A percentile compares a stretch with the other conserved stretches of the same genome.
phyloP scores from a whole-genome alignment of 2,329 filamentous ascomycete genomes.

The Aspergillus melleus region DNA sequence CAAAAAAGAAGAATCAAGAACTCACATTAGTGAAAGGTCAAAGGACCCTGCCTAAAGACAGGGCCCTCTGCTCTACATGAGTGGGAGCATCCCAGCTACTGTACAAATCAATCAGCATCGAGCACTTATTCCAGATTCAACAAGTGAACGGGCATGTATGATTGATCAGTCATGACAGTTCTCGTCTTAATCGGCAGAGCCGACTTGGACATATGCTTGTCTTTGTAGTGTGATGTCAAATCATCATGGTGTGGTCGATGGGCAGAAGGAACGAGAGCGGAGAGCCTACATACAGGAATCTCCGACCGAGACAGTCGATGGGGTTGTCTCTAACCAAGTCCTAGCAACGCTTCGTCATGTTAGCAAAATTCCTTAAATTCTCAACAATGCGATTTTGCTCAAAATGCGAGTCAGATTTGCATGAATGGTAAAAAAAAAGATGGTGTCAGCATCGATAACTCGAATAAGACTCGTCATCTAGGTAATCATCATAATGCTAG shows the following conservation, averaged over 20 bases:
- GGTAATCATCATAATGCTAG: conserved; percentile 50
- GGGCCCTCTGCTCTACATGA: not conserved
- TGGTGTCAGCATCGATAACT: conserved; percentile 62
- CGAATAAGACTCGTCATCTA: conserved; percentile 68
- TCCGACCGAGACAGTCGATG: not conserved
- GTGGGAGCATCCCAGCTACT: conserved; percentile 13
- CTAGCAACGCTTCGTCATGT: conserved; percentile 11
- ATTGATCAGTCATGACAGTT: conserved; percentile 52
- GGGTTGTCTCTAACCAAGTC: conserved; percentile 1
- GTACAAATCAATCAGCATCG: conserved; percentile 29
- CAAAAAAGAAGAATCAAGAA: conserved; percentile 21
- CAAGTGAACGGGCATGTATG: conserved; percentile 22
- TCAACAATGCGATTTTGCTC: conserved; percentile 8
- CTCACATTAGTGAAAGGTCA: not conserved
- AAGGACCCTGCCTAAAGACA: not conserved
- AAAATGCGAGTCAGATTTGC: conserved; percentile 49
- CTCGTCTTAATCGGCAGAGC: conserved; percentile 51
- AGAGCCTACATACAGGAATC: conserved; percentile 27
- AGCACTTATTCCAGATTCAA: conserved; percentile 19
- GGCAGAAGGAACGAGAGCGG: conserved; percentile 17
- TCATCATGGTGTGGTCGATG: conserved; percentile 67
- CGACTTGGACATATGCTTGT: conserved; percentile 98
- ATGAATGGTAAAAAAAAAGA: conserved; percentile 60
- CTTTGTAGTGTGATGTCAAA: conserved; percentile 69
- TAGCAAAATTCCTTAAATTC: conserved; percentile 14